A percentile compares a stretch with the other conserved stretches of the same genome.
phyloP scores from a whole-genome alignment of 495 filamentous ascomycete genomes.

The Neurospora hispaniola region DNA sequence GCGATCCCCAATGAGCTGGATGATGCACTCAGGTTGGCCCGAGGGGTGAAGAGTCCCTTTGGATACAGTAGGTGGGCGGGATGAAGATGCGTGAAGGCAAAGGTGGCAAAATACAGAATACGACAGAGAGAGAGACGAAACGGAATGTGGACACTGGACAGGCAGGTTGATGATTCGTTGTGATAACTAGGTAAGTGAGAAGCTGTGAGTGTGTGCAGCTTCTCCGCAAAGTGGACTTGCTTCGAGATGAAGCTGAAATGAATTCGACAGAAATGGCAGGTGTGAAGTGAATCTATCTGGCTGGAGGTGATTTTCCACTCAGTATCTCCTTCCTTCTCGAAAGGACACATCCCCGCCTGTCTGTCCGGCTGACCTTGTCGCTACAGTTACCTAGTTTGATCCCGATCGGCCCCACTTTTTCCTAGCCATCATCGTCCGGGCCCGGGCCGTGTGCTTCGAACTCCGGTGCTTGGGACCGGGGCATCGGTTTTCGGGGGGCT shows the following conservation, averaged over 20 bases:
- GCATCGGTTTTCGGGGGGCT: neutral
- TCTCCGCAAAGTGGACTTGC: neutral
- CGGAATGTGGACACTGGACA: neutral
- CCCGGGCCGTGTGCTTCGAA: neutral
- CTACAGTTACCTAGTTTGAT: neutral
- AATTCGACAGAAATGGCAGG: neutral
- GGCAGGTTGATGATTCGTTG: neutral
- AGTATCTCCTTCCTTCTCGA: neutral
- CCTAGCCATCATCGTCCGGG: neutral
- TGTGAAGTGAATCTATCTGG: neutral
- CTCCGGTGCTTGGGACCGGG: neutral
- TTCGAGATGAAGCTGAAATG: neutral
- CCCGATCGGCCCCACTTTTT: neutral
- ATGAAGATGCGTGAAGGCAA: neutral
- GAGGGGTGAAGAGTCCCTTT: neutral
- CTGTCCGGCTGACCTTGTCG: neutral
- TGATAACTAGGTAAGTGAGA: neutral
- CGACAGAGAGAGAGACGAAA: neutral
- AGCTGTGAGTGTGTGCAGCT: neutral
- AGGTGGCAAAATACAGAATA: neutral
- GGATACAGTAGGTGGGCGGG: neutral
- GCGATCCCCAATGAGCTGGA: neutral
- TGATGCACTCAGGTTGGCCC: neutral
- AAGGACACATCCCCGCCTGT: neutral
- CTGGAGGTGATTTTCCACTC: neutral